Base-by-base conservation (phyloP, 768 basidiomycete genomes). In the Epithele typhae region DNA sequence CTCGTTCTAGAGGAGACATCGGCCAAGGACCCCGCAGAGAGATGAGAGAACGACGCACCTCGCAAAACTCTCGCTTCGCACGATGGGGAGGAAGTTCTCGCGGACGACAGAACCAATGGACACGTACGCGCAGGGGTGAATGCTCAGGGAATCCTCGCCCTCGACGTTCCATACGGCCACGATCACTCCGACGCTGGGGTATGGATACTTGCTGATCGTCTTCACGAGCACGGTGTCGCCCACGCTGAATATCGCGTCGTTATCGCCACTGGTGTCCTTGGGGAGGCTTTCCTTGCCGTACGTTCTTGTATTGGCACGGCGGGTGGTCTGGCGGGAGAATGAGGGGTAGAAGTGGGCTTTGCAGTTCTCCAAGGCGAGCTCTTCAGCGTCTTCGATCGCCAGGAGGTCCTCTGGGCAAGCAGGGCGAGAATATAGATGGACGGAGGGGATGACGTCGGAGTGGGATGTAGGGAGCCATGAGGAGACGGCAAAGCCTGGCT, bases 71-170 rank as follows among this genome's bases (percentile, higher is more conserved):
- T 35, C 86, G 73, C 52, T 77, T 76, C 1, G 78, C 79, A 11
- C 87, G 72, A 43, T 81, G 66, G 21, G 66, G 65, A 6, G 86
- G 75, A 48, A 89, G 66, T 59, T 90, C 80, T 0, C 67, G 64
- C 1, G 85, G 86, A 25, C 79, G 67, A 51, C 86, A 65, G 56
- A 90, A 91, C 87, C 87, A 91, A 54, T 88, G 87, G 19, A 90
- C 64, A 22, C 76, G 73, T 19, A 85, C 63, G 45, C 76, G 71
- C 70, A 82, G 79, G 2, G 57, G 58, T 25, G 66, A 62, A n/a
- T 59, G 59, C 27, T 68, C 62, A 19, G 43, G 56, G 7, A 54
- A 0, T 59, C 59, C 7, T 64, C 66, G 2, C 46, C 66, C 43
- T 62, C 60, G 2, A 69, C 66, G 45, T 84, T 77, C 83, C 85